Conservation (phyloP, 2,329 filamentous ascomycete species). For the Xylaria sp. region DNA sequence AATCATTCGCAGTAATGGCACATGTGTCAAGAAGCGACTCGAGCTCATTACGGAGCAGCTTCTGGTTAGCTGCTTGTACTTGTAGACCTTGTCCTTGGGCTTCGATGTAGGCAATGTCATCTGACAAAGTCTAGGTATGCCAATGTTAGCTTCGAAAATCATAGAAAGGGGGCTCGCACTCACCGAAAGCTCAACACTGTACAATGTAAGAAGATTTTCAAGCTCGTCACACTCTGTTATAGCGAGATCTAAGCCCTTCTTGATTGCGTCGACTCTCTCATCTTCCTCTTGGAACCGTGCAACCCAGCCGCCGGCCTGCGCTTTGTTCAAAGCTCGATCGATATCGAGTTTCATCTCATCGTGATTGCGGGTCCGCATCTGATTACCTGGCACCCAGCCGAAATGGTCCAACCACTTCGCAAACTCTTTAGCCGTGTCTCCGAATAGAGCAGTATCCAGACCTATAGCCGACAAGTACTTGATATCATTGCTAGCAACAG, state of each 20-base stretch:
- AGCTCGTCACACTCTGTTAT: slow-evolving; percentile 94
- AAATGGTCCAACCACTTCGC: slow-evolving; percentile 79
- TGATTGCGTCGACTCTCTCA: slow-evolving; percentile 80
- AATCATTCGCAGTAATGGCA: slow-evolving; percentile 71
- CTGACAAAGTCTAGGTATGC: slow-evolving; percentile 68
- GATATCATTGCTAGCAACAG: slow-evolving; percentile 66
- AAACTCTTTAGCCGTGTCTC: slow-evolving; percentile 72
- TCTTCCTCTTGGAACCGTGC: slow-evolving; percentile 80
- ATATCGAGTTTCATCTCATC: slow-evolving; percentile 78
- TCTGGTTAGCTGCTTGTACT: slow-evolving; percentile 95
- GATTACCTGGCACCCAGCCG: slow-evolving; percentile 74
- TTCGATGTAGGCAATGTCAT: slow-evolving; percentile 96
- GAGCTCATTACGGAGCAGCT: slow-evolving; percentile 83
- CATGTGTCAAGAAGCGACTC: slow-evolving; percentile 86
- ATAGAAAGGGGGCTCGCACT: slow-evolving; percentile 33
- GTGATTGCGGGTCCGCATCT: slow-evolving; percentile 68
- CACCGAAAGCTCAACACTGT: slow-evolving; percentile 89
- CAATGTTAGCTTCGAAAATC: slow-evolving; percentile 23
- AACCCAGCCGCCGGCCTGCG: slow-evolving; percentile 90
- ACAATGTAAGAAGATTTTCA: slow-evolving; percentile 87
- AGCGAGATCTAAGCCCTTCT: slow-evolving; percentile 78
- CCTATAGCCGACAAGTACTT: slow-evolving; percentile 74
- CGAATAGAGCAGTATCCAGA: slow-evolving; percentile 70
- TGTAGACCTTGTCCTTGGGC: slow-evolving; percentile 95
- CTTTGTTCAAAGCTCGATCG: slow-evolving; percentile 80